Conservation (phyloP, 1,284 basidiomycete species). For the Xerocomus amazonicus region DNA sequence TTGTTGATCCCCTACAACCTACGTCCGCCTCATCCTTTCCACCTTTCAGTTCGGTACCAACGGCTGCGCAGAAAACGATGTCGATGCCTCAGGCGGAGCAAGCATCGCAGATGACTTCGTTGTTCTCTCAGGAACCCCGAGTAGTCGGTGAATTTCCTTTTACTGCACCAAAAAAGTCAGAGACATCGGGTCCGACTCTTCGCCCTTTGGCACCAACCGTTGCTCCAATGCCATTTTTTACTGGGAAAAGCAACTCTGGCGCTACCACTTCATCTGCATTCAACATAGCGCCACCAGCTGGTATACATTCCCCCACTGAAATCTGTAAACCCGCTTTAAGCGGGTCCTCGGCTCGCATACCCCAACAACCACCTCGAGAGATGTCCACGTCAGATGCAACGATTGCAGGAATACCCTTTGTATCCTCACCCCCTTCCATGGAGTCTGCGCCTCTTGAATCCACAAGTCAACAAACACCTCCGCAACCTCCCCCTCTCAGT, state of each 20-base stretch:
- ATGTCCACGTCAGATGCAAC: neutral
- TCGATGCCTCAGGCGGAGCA: slow-evolving; percentile 2
- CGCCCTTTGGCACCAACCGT: slow-evolving; percentile 32
- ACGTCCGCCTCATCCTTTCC: slow-evolving; percentile 13
- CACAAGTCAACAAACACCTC: slow-evolving; percentile 8
- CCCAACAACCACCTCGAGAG: slow-evolving; percentile 2
- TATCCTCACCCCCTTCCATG: slow-evolving; percentile 18
- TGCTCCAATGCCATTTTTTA: slow-evolving; percentile 9
- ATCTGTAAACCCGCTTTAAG: neutral
- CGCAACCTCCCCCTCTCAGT: slow-evolving; percentile 26
- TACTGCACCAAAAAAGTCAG: slow-evolving; percentile 3
- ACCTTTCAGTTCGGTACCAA: neutral
- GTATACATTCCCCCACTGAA: neutral
- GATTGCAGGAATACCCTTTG: slow-evolving; percentile 3
- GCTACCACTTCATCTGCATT: slow-evolving; percentile 2
- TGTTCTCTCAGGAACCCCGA: neutral
- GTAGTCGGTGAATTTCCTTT: slow-evolving; percentile 3
- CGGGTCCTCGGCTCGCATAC: neutral
- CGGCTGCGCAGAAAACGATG: neutral
- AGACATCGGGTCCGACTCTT: slow-evolving; percentile 15
- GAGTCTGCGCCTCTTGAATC: slow-evolving; percentile 7
- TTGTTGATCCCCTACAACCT: slow-evolving; percentile 20
- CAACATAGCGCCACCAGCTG: neutral
- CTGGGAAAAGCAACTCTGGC: neutral
- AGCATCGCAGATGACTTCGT: neutral